phyloP scores from a whole-genome alignment of 257 asterid species.

The Solanum sejunctum region DNA sequence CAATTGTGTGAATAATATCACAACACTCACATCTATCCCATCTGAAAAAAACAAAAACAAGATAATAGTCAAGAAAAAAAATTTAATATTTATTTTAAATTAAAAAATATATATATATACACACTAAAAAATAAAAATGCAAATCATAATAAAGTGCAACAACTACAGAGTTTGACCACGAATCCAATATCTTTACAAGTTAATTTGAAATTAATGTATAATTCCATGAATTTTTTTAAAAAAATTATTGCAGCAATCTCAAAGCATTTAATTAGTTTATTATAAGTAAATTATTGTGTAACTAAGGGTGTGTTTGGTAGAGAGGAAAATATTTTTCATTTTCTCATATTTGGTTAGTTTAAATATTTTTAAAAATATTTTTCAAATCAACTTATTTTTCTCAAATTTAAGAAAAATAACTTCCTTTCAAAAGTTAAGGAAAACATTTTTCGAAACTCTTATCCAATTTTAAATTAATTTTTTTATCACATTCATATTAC shows the following conservation, averaged over 20 bases:
- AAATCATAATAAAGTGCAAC: background rate
- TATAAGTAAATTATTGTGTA: background rate
- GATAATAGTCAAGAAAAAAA: background rate
- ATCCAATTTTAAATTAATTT: too few species aligned
- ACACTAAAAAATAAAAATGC: background rate
- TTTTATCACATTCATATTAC: too few species aligned
- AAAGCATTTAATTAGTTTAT: background rate
- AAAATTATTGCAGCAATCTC: too few species aligned
- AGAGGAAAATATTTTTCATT: too few species aligned
- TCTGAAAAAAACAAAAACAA: background rate
- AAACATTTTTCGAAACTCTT: too few species aligned
- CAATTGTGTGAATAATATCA: slow-evolving; percentile 16
- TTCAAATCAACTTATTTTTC: too few species aligned
- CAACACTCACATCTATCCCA: slow-evolving; percentile 44
- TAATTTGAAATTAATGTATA: too few species aligned
- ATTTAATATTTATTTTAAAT: background rate
- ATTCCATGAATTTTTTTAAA: too few species aligned
- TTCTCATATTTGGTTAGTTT: too few species aligned
- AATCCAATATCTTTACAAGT: background rate
- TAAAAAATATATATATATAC: background rate
- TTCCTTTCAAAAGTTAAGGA: too few species aligned
- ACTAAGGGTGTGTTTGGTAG: too few species aligned
- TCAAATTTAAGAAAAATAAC: rapidly evolving
- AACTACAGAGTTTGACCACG: background rate
- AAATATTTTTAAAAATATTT: too few species aligned